Conservation (phyloP, 441 rosid genomes). For the Arabidopsis hybrid region DNA sequence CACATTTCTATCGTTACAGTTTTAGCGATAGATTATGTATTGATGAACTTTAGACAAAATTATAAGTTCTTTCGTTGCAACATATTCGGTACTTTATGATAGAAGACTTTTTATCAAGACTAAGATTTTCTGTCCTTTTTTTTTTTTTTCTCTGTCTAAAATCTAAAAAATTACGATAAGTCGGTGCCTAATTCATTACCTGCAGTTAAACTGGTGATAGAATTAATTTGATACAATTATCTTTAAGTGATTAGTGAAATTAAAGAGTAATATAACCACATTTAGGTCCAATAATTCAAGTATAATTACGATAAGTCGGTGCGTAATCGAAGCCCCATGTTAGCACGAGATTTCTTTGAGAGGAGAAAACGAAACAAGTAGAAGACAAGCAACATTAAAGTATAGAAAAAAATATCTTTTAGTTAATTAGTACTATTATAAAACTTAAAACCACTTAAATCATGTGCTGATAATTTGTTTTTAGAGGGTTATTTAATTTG, state of each 20-base stretch:
- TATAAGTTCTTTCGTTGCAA: neutral
- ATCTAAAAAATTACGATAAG: too few species aligned
- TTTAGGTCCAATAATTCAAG: too few species aligned
- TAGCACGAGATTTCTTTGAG: constrained; percentile 43
- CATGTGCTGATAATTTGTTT: constrained; percentile 22
- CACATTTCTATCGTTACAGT: constrained; percentile 1
- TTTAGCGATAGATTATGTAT: neutral
- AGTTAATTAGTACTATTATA: neutral
- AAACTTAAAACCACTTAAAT: constrained; percentile 33
- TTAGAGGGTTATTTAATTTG: constrained; percentile 23
- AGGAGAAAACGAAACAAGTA: constrained; percentile 44
- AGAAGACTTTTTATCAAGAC: neutral
- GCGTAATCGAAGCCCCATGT: constrained; percentile 43
- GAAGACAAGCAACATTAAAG: constrained; percentile 39
- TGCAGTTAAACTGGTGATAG: neutral
- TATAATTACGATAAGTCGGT: constrained; percentile 35
- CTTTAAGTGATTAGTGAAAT: neutral
- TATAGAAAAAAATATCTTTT: neutral
- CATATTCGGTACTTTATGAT: neutral
- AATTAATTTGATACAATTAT: neutral
- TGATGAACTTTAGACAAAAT: neutral
- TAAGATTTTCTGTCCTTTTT: neutral
- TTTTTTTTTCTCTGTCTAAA: too few species aligned
- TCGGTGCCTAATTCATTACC: too few species aligned
- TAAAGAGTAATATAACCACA: neutral